These are phyloP conservation scores for Cutaneotrichosporon sp. DNA, from an alignment of 1,284 basidiomycete genomes.

Conservation along the genomic window DNA sequence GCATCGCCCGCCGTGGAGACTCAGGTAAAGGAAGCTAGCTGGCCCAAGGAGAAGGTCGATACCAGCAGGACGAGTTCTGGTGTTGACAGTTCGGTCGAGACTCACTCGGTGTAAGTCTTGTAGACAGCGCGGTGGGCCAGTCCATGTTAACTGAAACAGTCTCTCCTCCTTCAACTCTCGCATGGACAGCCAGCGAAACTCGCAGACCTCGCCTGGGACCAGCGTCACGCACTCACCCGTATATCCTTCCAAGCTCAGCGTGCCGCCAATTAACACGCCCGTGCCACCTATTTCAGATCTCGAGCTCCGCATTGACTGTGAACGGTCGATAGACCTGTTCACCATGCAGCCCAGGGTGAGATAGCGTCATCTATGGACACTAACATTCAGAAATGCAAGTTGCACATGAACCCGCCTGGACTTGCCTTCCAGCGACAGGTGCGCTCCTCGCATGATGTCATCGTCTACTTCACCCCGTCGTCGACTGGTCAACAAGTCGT, in stretches of 20 bases:
- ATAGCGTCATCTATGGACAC: conserved; percentile 9
- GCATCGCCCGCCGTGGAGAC: conserved; percentile 5
- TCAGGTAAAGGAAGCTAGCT: conserved; percentile 26
- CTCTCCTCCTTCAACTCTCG: conserved; percentile 44
- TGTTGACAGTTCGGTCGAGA: conserved; percentile 35
- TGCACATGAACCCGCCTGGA: conserved; percentile 80
- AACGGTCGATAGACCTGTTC: conserved; percentile 85
- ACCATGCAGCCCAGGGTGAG: conserved; percentile 87
- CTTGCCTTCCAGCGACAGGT: conserved; percentile 77
- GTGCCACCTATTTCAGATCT: conserved; percentile 63
- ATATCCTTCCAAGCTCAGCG: conserved; percentile 21
- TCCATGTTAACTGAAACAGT: conserved; percentile 19
- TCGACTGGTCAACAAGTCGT: conserved; percentile 67
- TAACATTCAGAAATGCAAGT: conserved; percentile 66
- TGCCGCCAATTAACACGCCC: conserved; percentile 15
- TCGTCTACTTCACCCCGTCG: conserved; percentile 71
- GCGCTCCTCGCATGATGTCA: conserved; percentile 67
- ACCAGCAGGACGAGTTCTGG: conserved; percentile 38
- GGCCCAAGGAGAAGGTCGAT: conserved; percentile 33
- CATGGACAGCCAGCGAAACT: conserved; percentile 37
- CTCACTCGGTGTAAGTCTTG: conserved; percentile 36
- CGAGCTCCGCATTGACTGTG: conserved; percentile 72
- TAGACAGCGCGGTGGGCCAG: neutral
- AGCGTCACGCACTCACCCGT: conserved; percentile 38
- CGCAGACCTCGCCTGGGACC: conserved; percentile 36